phyloP scores from a whole-genome alignment of 371 early-diverging fungal species.

The Saksenaea oblongispora region DNA sequence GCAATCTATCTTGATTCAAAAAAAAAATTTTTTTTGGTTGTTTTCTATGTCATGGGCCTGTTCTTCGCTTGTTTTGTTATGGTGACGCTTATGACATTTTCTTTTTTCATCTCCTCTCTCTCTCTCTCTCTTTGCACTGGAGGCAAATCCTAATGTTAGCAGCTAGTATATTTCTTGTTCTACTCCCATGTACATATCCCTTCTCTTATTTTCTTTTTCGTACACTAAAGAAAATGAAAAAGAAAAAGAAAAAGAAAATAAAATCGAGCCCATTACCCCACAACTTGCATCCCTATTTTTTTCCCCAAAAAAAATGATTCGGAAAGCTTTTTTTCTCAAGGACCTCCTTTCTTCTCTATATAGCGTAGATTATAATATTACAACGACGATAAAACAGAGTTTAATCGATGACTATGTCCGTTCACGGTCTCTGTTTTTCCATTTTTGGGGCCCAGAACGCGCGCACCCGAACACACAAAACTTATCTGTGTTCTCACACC shows the following conservation, averaged over 20 bases:
- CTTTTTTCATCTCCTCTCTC: background rate
- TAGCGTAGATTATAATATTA: background rate
- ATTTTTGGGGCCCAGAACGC: background rate
- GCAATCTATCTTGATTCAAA: background rate
- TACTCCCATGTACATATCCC: slow-evolving; percentile 6
- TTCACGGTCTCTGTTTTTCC: slow-evolving; percentile 1
- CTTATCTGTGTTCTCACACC: background rate
- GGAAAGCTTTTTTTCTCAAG: background rate
- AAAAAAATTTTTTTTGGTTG: background rate
- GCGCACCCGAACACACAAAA: background rate
- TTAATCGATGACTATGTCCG: slow-evolving; percentile 2
- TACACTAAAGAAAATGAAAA: background rate
- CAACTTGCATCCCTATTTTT: slow-evolving; percentile 1
- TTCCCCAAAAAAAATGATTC: background rate
- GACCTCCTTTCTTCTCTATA: background rate
- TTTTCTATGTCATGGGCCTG: background rate
- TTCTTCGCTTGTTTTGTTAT: background rate
- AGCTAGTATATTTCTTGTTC: background rate
- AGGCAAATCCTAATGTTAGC: slow-evolving; percentile 1
- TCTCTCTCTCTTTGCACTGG: background rate
- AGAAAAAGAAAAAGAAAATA: slow-evolving; percentile 1
- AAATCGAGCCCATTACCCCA: background rate
- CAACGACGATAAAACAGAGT: background rate
- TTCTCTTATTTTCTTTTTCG: background rate
- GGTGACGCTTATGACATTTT: background rate